Conservation (phyloP, 2,329 filamentous ascomycete species). For the Domatiomyces catenatus region DNA sequence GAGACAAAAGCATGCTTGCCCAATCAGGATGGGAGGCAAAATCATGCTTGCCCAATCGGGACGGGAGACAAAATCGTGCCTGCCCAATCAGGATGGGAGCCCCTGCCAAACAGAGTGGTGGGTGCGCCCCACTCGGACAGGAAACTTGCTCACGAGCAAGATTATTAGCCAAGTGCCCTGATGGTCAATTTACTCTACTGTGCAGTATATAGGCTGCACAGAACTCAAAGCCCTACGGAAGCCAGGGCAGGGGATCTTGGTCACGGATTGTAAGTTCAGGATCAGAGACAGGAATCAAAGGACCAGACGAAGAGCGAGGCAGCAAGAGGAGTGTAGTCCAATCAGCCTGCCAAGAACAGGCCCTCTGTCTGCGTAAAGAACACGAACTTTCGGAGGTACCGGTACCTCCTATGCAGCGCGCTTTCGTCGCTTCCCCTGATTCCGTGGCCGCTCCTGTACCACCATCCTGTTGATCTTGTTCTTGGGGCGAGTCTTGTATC, state of each 20-base stretch:
- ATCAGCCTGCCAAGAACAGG: not conserved
- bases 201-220: not conserved
- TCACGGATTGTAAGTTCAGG: not conserved
- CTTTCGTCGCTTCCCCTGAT: slow-evolving; percentile 73
- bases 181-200: not conserved
- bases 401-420: slow-evolving; percentile 18
- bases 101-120: not conserved
- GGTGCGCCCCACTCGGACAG: not conserved
- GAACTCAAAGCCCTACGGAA: slow-evolving; percentile 1
- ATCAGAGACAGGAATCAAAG: slow-evolving; percentile 25
- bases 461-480: slow-evolving; percentile 86
- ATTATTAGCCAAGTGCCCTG: not conserved
- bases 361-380: not conserved
- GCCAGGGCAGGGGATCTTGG: not conserved
- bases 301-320: slow-evolving; percentile 31
- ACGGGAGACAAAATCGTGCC: no score
- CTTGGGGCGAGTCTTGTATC: slow-evolving; percentile 79
- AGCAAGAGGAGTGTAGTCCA: slow-evolving; percentile 17
- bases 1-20: not conserved
- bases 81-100: not conserved
- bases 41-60: not conserved
- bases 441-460: slow-evolving; percentile 66
- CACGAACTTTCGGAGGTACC: not conserved
- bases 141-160: not conserved
- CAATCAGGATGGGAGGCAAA: not conserved